phyloP scores from a whole-genome alignment of 2,329 filamentous ascomycete species.

The Tolypocladium nubicola region DNA sequence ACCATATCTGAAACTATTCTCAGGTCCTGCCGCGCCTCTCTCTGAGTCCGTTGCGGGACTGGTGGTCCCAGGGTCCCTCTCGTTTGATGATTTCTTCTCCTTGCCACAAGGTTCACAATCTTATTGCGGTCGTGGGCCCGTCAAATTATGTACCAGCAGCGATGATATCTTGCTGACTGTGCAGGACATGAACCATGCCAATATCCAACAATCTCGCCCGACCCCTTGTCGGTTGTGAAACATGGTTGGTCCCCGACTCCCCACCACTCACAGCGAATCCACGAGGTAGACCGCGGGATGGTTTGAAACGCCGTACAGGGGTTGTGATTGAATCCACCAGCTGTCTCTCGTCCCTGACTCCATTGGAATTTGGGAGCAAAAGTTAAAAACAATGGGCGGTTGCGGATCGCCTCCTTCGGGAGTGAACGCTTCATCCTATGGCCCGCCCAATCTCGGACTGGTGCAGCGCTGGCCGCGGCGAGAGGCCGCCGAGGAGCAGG shows the following conservation, averaged over 20 bases:
- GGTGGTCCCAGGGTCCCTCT: not conserved
- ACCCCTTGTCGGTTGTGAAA: not conserved
- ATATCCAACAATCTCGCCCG: too few relatives aligned
- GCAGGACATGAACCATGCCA: not conserved
- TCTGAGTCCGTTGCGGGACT: not conserved
- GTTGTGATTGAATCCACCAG: not conserved
- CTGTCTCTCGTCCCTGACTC: not conserved
- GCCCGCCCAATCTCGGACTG: slow-evolving; percentile 41
- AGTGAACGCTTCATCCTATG: slow-evolving; percentile 32
- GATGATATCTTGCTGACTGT: not conserved
- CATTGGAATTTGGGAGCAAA: not conserved
- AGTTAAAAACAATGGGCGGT: not conserved
- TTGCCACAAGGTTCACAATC: not conserved
- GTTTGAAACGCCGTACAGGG: not conserved
- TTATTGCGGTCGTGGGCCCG: not conserved
- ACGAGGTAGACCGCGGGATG: not conserved
- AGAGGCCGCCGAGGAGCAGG: slow-evolving; percentile 30
- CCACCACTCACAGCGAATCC: not conserved
- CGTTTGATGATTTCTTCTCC: not conserved
- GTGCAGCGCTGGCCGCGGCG: slow-evolving; percentile 36
- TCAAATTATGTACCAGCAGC: not conserved
- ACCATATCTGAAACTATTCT: not conserved
- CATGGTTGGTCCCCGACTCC: not conserved
- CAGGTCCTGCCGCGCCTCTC: not conserved
- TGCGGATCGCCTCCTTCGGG: not conserved